Conservation (phyloP, 352 stramenopile genomes). For the Pythium phragmiticola region DNA sequence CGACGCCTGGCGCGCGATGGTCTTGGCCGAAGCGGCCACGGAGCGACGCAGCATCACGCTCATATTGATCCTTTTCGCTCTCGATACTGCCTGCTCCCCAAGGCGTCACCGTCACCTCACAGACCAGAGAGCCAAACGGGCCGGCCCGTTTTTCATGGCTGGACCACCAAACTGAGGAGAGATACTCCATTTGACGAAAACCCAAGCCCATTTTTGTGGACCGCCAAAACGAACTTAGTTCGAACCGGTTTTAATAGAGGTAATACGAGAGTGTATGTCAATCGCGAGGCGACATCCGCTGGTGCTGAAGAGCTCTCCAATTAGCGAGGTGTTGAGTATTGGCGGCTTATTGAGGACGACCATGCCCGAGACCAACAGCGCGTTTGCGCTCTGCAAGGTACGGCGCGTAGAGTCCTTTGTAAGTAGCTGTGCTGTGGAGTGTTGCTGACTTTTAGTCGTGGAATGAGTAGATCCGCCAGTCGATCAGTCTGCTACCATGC, state of each 20-base stretch:
- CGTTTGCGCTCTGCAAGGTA: slow-evolving; percentile 65
- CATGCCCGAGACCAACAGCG: slow-evolving; percentile 27
- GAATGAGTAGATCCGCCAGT: slow-evolving; percentile 46
- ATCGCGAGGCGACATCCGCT: slow-evolving; percentile 26
- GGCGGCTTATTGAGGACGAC: slow-evolving; percentile 3
- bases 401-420: neutral
- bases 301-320: slow-evolving; percentile 17
- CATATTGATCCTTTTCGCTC: slow-evolving; percentile 10
- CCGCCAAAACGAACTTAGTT: slow-evolving; percentile 15
- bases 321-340: slow-evolving; percentile 6
- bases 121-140: slow-evolving; percentile 26
- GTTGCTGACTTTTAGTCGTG: neutral
- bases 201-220: slow-evolving; percentile 23
- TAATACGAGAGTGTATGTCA: neutral
- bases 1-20: slow-evolving; percentile 17
- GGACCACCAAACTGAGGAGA: slow-evolving; percentile 16
- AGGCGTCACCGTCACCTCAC: slow-evolving; percentile 17
- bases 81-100: neutral
- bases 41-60: slow-evolving; percentile 60
- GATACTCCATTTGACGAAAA: neutral
- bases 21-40: slow-evolving; percentile 33
- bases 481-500: slow-evolving; percentile 71
- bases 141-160: neutral
- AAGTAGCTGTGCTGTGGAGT: neutral
- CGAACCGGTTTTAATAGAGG: slow-evolving; percentile 17